Percentiles rank a stretch among this genome's conserved stretches.
phyloP scores from a whole-genome alignment of 177 flowering plant species.

The Tripterygium wilfordii region DNA sequence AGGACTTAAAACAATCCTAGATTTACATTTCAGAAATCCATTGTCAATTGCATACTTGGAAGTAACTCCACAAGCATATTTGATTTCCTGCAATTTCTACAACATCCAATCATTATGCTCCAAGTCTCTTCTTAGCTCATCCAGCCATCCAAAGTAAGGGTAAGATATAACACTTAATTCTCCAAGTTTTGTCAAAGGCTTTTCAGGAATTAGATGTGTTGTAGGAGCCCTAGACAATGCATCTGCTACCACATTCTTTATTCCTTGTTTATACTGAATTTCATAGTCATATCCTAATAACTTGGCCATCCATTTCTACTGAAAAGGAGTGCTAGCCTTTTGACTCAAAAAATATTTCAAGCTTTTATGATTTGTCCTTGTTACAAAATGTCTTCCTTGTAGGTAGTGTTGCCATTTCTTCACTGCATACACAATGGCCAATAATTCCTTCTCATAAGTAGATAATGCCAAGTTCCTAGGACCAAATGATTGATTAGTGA shows the following conservation, averaged over 20 bases:
- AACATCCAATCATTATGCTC: too few relatives aligned
- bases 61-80: background rate
- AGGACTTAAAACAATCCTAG: too few relatives aligned
- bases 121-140: too few relatives aligned
- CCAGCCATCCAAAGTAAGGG: too few relatives aligned
- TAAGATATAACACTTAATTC: too few relatives aligned
- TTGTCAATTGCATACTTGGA: too few relatives aligned
- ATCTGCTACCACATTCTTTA: conserved; percentile 4
- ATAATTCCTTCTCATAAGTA: conserved; percentile 14
- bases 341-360: conserved; percentile 7
- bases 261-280: conserved; percentile 2
- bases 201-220: background rate
- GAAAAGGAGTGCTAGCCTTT: background rate
- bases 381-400: background rate
- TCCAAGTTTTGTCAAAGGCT: too few relatives aligned
- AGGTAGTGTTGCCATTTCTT: conserved; percentile 12
- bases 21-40: too few relatives aligned
- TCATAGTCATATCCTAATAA: conserved; percentile 12
- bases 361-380: conserved; percentile 10
- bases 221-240: conserved; percentile 1
- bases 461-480: background rate
- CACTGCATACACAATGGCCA: conserved; percentile 6
- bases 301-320: conserved; percentile 2
- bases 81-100: too few relatives aligned
- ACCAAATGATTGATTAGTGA: background rate